Evolutionary conservation across 306 rosid genomes (phyloP).

Genomic region (Corylus americana): DNA sequence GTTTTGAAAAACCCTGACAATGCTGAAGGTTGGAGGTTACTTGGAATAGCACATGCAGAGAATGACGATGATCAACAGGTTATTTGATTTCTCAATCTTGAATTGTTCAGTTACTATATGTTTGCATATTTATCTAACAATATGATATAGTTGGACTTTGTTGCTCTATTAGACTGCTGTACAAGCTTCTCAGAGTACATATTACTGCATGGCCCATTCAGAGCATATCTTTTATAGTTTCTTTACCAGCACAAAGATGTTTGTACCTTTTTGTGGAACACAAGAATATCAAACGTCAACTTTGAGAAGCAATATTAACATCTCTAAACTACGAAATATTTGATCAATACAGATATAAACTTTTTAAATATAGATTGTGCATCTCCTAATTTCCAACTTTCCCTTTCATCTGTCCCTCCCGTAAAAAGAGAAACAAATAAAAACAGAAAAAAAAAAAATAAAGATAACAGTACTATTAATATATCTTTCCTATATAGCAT

Average conservation of each 20-base stretch:
- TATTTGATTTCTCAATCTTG: slow-evolving; percentile 25
- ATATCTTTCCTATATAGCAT: too few relatives aligned
- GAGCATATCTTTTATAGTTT: not conserved
- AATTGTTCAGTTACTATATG: slow-evolving; percentile 11
- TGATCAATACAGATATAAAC: not conserved
- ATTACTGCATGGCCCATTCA: not conserved
- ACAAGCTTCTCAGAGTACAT: slow-evolving; percentile 11
- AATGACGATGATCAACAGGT: slow-evolving; percentile 99
- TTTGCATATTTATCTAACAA: slow-evolving; percentile 1
- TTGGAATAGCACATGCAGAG: slow-evolving; percentile 99
- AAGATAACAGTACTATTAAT: too few relatives aligned
- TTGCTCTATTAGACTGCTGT: not conserved
- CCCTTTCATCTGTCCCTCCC: not conserved
- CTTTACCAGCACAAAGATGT: not conserved
- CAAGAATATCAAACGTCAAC: not conserved
- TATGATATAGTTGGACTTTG: not conserved
- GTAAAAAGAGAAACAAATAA: too few relatives aligned
- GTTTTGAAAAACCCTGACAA: slow-evolving; percentile 93
- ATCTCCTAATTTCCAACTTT: not conserved
- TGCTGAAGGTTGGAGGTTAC: slow-evolving; percentile 97
- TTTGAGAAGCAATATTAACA: not conserved
- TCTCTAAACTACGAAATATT: not conserved
- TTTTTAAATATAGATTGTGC: not conserved
- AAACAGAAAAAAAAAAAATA: too few relatives aligned
- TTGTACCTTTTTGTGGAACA: not conserved